phyloP scores from a whole-genome alignment of 1,284 basidiomycete genomes.

The Melampsora larici-populina region DNA sequence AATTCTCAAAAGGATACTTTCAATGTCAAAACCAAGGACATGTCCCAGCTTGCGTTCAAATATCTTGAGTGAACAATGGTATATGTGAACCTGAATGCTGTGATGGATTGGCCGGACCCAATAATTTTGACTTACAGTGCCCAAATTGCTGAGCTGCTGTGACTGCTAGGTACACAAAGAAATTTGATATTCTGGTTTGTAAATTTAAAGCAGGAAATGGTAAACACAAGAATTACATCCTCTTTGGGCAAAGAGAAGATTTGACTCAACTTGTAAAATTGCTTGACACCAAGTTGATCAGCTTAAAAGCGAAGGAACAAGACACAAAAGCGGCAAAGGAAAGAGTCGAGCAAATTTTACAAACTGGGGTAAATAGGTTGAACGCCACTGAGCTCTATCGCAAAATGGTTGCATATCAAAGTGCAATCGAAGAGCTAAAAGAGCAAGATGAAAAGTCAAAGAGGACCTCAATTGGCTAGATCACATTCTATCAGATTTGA shows the following conservation, averaged over 20 bases:
- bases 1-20: constrained; percentile 54
- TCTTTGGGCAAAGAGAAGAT: constrained; percentile 78
- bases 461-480: constrained; percentile 72
- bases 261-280: constrained; percentile 63
- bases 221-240: constrained; percentile 81
- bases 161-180: constrained; percentile 67
- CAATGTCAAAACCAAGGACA: constrained; percentile 88
- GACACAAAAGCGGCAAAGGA: constrained; percentile 58
- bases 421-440: constrained; percentile 71
- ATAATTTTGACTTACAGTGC: constrained; percentile 65
- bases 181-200: constrained; percentile 67
- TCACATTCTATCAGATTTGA: constrained; percentile 77
- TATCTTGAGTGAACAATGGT: constrained; percentile 84
- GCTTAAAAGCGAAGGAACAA: constrained; percentile 62
- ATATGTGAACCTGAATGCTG: constrained; percentile 93
- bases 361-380: constrained; percentile 58
- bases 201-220: constrained; percentile 73
- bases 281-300: constrained; percentile 56
- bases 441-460: constrained; percentile 67
- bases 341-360: constrained; percentile 47
- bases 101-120: constrained; percentile 88
- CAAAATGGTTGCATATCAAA: constrained; percentile 69
- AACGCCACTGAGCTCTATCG: constrained; percentile 73
- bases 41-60: constrained; percentile 71
- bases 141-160: constrained; percentile 72